These are phyloP conservation scores for Thelonectria discophora DNA, from an alignment of 2,329 filamentous ascomycete species.

Conservation along the genomic window DNA sequence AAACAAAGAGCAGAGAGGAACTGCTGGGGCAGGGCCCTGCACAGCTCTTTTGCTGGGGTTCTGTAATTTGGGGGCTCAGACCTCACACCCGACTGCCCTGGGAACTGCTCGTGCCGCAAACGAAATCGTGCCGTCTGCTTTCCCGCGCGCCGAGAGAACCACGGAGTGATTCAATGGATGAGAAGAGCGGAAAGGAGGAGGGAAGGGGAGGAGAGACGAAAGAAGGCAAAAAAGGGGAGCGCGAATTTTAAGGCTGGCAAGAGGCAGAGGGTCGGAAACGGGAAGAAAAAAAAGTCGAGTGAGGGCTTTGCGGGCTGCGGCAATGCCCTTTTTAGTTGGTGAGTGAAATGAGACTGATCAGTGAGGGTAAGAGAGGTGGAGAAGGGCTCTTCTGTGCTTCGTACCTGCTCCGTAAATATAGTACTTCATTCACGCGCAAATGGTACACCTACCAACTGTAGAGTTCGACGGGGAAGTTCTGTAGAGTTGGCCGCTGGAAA, in stretches of 20 bases:
- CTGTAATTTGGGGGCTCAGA: background rate
- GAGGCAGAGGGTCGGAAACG: conserved; percentile 26
- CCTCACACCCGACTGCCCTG: conserved; percentile 28
- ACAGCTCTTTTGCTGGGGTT: conserved; percentile 2
- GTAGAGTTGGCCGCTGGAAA: too few species aligned
- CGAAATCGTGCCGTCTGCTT: conserved; percentile 28
- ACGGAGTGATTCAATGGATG: conserved; percentile 23
- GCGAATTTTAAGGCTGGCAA: conserved; percentile 41
- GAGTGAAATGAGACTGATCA: conserved; percentile 24
- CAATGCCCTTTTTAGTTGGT: conserved; percentile 24
- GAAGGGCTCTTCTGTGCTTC: conserved; percentile 15
- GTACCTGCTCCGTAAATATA: background rate
- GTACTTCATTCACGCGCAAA: background rate
- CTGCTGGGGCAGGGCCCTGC: conserved; percentile 15
- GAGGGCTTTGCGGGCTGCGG: conserved; percentile 44
- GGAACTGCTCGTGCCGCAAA: conserved; percentile 29
- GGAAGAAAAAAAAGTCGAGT: conserved; percentile 35
- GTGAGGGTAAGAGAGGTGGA: conserved; percentile 12
- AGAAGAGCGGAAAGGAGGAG: conserved; percentile 10
- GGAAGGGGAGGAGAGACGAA: conserved; percentile 6
- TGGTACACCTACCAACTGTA: too few species aligned
- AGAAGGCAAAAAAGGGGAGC: conserved; percentile 31
- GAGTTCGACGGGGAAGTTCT: too few species aligned
- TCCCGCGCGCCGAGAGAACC: conserved; percentile 32
- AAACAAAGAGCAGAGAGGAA: background rate